phyloP scores from a whole-genome alignment of 169 alveolate genomes.

The Babesia ovata region DNA sequence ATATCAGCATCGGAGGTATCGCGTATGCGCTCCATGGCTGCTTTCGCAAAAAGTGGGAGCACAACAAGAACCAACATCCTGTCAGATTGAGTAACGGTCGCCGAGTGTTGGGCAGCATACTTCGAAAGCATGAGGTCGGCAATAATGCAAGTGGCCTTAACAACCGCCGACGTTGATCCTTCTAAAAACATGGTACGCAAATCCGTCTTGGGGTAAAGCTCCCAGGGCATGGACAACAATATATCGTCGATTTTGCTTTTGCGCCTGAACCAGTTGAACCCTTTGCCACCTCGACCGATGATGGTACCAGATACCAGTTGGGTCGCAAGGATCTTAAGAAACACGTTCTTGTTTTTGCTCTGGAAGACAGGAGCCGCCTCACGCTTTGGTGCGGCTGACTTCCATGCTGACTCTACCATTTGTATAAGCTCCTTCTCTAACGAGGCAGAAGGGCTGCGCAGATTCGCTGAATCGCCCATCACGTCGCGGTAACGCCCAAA shows the following conservation, averaged over 20 bases:
- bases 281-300: conserved; percentile 70
- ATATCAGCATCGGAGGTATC: conserved; percentile 15
- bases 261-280: conserved; percentile 68
- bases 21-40: conserved; percentile 50
- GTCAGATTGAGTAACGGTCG: conserved; percentile 6
- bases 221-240: conserved; percentile 70
- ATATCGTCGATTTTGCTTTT: conserved; percentile 66
- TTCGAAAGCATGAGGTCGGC: conserved; percentile 65
- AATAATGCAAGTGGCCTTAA: conserved; percentile 61
- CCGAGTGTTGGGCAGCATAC: conserved; percentile 28
- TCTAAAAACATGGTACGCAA: conserved; percentile 52
- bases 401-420: conserved; percentile 19
- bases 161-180: conserved; percentile 55
- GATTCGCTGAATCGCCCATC: background rate
- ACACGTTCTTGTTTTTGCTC: conserved; percentile 30
- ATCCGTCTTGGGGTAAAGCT: conserved; percentile 66
- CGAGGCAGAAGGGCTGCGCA: background rate
- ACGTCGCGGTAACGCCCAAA: background rate
- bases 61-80: conserved; percentile 66
- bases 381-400: conserved; percentile 12
- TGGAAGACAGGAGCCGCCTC: background rate
- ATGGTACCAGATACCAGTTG: conserved; percentile 69
- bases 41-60: conserved; percentile 35
- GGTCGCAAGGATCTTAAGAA: conserved; percentile 61
- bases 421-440: background rate